phyloP scores from a whole-genome alignment of 257 asterid genomes.

The Capsicum pubescens region DNA sequence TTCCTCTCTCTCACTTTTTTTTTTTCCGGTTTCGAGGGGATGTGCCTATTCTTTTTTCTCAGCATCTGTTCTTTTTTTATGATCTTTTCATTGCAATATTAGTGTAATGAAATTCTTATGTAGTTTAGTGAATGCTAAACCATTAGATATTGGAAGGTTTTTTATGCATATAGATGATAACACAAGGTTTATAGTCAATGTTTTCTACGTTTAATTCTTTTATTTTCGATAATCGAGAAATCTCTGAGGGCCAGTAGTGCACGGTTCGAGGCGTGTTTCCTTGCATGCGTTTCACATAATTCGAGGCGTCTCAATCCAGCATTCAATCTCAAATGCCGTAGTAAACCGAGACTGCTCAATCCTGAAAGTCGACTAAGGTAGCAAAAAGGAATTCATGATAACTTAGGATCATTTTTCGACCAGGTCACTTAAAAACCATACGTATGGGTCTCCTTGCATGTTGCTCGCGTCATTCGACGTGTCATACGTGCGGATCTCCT shows the following conservation, averaged over 20 bases:
- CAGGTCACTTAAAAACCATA: too few species aligned
- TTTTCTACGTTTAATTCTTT: neutral
- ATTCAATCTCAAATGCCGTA: too few species aligned
- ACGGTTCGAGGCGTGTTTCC: too few species aligned
- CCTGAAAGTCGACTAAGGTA: too few species aligned
- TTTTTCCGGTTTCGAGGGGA: conserved; percentile 6
- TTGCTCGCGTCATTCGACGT: neutral
- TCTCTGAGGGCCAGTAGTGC: neutral
- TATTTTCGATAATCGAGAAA: neutral
- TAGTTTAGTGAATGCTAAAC: conserved; percentile 22
- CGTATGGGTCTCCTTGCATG: neutral
- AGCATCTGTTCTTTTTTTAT: conserved; percentile 4
- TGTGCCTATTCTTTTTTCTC: conserved; percentile 21
- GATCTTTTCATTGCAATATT: conserved; percentile 5
- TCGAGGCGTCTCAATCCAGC: too few species aligned
- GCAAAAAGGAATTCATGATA: too few species aligned
- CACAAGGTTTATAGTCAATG: conserved; percentile 8
- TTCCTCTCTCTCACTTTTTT: neutral
- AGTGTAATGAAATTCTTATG: conserved; percentile 25
- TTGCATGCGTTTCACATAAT: too few species aligned
- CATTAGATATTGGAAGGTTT: conserved; percentile 23
- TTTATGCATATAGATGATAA: conserved; percentile 27
- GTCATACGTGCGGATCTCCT: too few species aligned
- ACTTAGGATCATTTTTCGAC: too few species aligned
- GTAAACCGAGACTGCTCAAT: too few species aligned